Percentiles rank a stretch among this genome's conserved stretches.
Evolutionary conservation across 305 asterid genomes (phyloP).

Genomic region (Fraxinus latifolia): DNA sequence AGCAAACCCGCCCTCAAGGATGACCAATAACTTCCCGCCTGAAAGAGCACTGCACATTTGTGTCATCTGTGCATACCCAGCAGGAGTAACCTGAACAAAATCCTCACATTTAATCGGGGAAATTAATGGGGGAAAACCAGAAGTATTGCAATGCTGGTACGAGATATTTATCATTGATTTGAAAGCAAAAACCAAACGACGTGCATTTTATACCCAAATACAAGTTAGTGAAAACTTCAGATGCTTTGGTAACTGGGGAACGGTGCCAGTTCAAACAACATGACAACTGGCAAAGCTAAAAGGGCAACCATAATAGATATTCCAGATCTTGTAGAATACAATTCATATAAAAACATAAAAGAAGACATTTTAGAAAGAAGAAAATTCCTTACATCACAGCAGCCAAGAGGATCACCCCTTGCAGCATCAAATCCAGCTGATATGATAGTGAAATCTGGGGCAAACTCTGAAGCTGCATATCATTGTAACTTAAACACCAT

Average conservation of each 20-base stretch:
- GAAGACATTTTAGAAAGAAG: slow-evolving; percentile 2
- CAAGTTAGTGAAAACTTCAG: slow-evolving; percentile 7
- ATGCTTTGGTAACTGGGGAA: slow-evolving; percentile 10
- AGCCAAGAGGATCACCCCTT: slow-evolving; percentile 95
- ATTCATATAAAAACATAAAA: slow-evolving; percentile 1
- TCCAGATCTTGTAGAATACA: slow-evolving; percentile 4
- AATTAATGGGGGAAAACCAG: not conserved
- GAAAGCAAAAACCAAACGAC: slow-evolving; percentile 6
- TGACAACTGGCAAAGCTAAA: slow-evolving; percentile 9
- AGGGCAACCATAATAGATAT: slow-evolving; percentile 17
- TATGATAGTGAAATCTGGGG: slow-evolving; percentile 87
- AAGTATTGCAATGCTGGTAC: not conserved
- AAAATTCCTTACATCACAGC: slow-evolving; percentile 73
- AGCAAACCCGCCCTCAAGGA: slow-evolving; percentile 97
- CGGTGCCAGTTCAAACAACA: not conserved
- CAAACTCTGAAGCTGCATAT: slow-evolving; percentile 77
- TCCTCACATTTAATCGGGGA: not conserved
- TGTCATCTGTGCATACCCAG: slow-evolving; percentile 91
- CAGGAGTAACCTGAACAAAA: slow-evolving; percentile 67
- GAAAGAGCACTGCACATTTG: slow-evolving; percentile 67
- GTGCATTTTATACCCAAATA: slow-evolving; percentile 11
- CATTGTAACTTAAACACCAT: slow-evolving; percentile 25
- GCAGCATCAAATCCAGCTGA: slow-evolving; percentile 99
- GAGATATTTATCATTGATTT: slow-evolving; percentile 6
- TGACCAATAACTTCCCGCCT: slow-evolving; percentile 85